Conservation (phyloP, 192 early-diverging fungal genomes). For the Jimgerdemannia flammicorona region DNA sequence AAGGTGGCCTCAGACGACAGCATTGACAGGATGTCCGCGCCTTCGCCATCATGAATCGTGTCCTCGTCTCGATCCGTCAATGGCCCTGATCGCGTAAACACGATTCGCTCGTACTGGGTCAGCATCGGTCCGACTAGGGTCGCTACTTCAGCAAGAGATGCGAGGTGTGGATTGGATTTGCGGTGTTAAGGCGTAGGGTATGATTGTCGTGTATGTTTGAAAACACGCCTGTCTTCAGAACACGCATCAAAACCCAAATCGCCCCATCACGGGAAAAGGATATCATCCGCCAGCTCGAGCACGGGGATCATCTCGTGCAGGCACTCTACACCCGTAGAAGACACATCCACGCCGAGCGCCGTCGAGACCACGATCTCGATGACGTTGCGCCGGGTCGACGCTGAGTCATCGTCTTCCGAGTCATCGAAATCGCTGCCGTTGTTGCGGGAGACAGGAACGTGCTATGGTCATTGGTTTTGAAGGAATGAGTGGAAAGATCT, state of each 20-base stretch:
- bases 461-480: neutral
- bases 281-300: neutral
- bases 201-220: neutral
- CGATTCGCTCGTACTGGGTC: neutral
- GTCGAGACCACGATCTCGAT: neutral
- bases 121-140: too few relatives aligned
- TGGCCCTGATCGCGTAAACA: neutral
- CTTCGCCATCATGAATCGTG: neutral
- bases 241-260: neutral
- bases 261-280: neutral
- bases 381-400: neutral
- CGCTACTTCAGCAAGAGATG: too few relatives aligned
- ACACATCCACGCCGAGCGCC: neutral
- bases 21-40: neutral
- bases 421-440: neutral
- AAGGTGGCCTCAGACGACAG: neutral
- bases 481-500: neutral
- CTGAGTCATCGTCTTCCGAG: neutral
- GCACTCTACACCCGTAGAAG: neutral
- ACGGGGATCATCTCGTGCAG: neutral
- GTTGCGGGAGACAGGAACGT: neutral
- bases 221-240: too few relatives aligned
- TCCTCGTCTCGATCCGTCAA: neutral
- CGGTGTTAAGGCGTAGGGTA: neutral
- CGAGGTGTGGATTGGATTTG: too few relatives aligned